Percentiles rank a stretch among this genome's conserved stretches.
These are phyloP conservation scores for Apostasia ramifera DNA, from an alignment of 106 monocot species.

Conservation along the genomic window DNA sequence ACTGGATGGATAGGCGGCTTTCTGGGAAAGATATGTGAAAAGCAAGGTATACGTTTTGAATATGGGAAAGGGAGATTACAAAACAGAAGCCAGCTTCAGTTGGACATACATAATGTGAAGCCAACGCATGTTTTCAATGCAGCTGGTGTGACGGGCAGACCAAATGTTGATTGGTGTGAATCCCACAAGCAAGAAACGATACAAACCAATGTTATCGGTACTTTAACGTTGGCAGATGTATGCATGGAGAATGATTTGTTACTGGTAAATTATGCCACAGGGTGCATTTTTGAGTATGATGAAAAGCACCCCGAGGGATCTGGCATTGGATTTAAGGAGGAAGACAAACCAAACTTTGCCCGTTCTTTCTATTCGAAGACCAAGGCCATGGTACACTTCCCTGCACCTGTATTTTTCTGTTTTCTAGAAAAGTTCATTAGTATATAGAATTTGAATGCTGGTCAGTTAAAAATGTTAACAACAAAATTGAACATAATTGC, in stretches of 20 bases:
- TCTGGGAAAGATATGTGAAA: constrained; percentile 23
- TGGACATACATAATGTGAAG: constrained; percentile 25
- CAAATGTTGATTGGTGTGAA: constrained; percentile 34
- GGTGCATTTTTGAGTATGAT: constrained; percentile 31
- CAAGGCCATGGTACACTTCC: constrained; percentile 23
- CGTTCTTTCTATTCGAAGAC: constrained; percentile 31
- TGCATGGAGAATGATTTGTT: constrained; percentile 24
- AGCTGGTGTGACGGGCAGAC: constrained; percentile 30
- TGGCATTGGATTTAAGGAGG: constrained; percentile 29
- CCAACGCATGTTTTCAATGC: constrained; percentile 35
- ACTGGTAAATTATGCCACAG: constrained; percentile 24
- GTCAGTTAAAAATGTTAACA: neutral
- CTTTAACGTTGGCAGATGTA: constrained; percentile 22
- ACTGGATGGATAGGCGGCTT: constrained; percentile 30
- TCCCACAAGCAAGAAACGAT: constrained; percentile 25
- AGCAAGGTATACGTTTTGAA: constrained; percentile 21
- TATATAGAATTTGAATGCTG: neutral
- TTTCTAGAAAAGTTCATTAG: neutral
- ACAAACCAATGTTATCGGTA: constrained; percentile 17
- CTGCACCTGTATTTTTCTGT: neutral
- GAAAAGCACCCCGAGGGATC: constrained; percentile 18
- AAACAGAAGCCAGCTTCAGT: constrained; percentile 15
- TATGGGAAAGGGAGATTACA: constrained; percentile 25
- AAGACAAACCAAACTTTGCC: constrained; percentile 23
- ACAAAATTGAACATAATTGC: neutral